phyloP scores from a whole-genome alignment of 2,329 filamentous ascomycete genomes.

The Hymenoscyphus infarciens region DNA sequence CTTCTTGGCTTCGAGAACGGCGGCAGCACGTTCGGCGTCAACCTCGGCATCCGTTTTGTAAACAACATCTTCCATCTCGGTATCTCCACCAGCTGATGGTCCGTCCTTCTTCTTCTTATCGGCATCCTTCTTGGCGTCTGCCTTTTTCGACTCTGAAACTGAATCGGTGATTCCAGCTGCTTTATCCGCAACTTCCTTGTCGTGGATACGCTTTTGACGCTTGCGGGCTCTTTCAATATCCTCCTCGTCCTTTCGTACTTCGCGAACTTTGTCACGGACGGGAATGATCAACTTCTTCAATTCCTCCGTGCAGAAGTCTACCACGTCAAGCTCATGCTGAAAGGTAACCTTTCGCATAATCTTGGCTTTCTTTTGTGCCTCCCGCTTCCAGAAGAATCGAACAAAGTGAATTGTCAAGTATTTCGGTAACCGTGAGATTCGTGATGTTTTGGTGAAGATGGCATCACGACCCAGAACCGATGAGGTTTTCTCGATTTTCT shows the following conservation, averaged over 20 bases:
- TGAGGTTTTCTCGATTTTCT: constrained; percentile 89
- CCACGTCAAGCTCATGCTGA: constrained; percentile 84
- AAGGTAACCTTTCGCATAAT: constrained; percentile 99
- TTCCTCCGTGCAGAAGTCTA: constrained; percentile 94
- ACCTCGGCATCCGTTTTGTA: constrained; percentile 95
- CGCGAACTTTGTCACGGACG: constrained; percentile 92
- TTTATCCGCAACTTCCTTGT: constrained; percentile 47
- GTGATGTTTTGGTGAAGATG: constrained; percentile 84
- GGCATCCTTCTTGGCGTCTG: constrained; percentile 46
- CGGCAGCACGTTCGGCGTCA: constrained; percentile 76
- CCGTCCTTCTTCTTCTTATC: constrained; percentile 42
- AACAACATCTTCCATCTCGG: constrained; percentile 55
- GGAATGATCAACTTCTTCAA: constrained; percentile 79
- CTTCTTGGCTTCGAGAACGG: constrained; percentile 78
- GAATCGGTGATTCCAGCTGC: constrained; percentile 46
- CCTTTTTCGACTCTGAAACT: constrained; percentile 40
- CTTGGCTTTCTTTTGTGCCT: constrained; percentile 97
- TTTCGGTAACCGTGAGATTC: constrained; percentile 85
- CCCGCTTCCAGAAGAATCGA: constrained; percentile 95
- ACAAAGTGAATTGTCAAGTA: constrained; percentile 97
- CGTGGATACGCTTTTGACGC: constrained; percentile 69
- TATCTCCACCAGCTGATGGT: constrained; percentile 59
- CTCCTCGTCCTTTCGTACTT: constrained; percentile 90
- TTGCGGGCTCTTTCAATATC: constrained; percentile 90
- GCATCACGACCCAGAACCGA: constrained; percentile 73